Base-by-base conservation (phyloP, 2,329 filamentous ascomycete genomes). In the Pseudogymnoascus sp. region DNA sequence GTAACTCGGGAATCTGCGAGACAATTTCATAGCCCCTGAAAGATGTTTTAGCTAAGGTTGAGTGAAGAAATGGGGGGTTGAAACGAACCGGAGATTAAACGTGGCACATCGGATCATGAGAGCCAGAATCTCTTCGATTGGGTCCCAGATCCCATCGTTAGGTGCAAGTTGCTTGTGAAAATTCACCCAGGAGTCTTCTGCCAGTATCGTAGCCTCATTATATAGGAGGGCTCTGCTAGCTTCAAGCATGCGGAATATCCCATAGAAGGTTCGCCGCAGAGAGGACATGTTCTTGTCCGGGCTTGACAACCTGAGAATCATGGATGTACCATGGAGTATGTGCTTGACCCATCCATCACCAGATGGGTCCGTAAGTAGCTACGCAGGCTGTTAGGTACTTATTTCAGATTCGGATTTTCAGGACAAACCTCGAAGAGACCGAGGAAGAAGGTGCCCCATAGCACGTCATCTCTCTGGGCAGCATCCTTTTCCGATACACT, bases 371-470 rank as follows among this genome's bases (percentile, higher is more conserved):
- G 62, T 66, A 66, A 70, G 69, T 0, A 70, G 64, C 66, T 69
- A 16, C 5, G 21, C 5, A 1, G n/a, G n/a, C n/a, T 5, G 37
- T 46, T 31, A 62, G 42, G 2, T 38, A n/a, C 2, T 21, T 14
- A 38, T 49, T 59, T 59, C 2, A 8, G n/a, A 3, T 61, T 60
- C 5, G 2, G 16, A 11, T 9, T 16, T 18, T 53, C 34, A n/a
- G 21, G 9, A 23, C 46, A 21, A 16, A 66, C 67, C 65, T 69
- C 68, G 25, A 70, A 70, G 0, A 70, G n/a, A 0, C 68, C 68
- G 7, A 68, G 60, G 16, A 70, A 67, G 31, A 70, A 65, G 7
- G 68, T 69, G 1, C 62, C 68, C 68, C 68, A 70, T 3, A 70
- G 38, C 28, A 62, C 61, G 18, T 65, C 63, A 38, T 69, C 63